Percentiles rank a stretch among this genome's conserved stretches.
Conservation (phyloP, 2,329 filamentous ascomycete species). For the Cytospora paraplurivora region DNA sequence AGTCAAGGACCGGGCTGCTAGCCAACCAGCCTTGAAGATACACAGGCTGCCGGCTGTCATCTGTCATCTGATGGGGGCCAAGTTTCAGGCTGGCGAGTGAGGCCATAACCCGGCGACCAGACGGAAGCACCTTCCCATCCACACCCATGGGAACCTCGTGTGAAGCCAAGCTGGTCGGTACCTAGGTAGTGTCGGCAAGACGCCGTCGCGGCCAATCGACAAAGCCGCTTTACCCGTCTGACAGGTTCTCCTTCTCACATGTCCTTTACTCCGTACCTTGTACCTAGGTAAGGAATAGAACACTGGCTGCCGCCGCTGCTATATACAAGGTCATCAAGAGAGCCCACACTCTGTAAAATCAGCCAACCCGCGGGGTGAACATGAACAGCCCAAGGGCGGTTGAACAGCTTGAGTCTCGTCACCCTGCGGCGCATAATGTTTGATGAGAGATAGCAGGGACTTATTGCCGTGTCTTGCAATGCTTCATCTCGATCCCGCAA, state of each 20-base stretch:
- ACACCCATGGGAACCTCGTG: not conserved
- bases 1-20: not conserved
- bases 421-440: not conserved
- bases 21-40: not conserved
- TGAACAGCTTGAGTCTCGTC: not conserved
- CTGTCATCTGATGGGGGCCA: conserved; percentile 7
- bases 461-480: not conserved
- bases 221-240: too few relatives aligned
- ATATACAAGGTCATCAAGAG: too few relatives aligned
- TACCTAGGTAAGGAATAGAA: too few relatives aligned
- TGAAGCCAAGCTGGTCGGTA: not conserved
- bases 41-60: not conserved
- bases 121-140: not conserved
- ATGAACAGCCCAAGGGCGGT: not conserved
- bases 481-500: not conserved
- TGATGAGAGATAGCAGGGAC: not conserved
- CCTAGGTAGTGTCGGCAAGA: too few relatives aligned
- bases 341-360: too few relatives aligned
- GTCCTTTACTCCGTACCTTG: too few relatives aligned
- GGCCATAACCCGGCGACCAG: conserved; percentile 13
- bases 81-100: conserved; percentile 23
- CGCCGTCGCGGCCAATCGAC: not conserved
- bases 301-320: too few relatives aligned
- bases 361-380: too few relatives aligned
- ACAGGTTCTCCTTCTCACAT: too few relatives aligned